Conservation (phyloP, 1,284 basidiomycete species). For the Trametes polyzona region DNA sequence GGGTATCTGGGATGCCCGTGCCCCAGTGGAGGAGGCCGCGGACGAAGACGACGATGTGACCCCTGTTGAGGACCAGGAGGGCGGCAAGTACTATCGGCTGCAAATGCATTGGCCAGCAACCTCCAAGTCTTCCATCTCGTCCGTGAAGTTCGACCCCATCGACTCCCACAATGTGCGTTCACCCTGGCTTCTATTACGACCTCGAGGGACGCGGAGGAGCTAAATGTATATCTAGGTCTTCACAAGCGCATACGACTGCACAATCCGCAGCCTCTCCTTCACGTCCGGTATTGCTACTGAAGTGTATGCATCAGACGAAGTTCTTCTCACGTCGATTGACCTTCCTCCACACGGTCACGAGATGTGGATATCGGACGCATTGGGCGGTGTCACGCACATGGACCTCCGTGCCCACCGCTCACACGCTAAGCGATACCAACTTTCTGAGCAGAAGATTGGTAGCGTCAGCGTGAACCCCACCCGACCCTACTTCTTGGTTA, state of each 20-base stretch:
- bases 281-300: constrained; percentile 69
- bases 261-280: constrained; percentile 71
- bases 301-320: constrained; percentile 61
- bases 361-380: constrained; percentile 78
- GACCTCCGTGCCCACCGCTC: constrained; percentile 68
- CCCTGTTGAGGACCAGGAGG: constrained; percentile 47
- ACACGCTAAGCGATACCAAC: constrained; percentile 59
- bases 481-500: constrained; percentile 65
- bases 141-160: constrained; percentile 72
- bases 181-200: not conserved
- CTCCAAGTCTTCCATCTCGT: constrained; percentile 75
- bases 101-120: constrained; percentile 83
- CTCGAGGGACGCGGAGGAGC: not conserved
- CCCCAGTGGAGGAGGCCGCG: constrained; percentile 58
- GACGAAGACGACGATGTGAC: constrained; percentile 64
- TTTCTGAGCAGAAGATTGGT: constrained; percentile 76
- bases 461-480: constrained; percentile 76
- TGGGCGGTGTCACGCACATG: constrained; percentile 70
- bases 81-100: constrained; percentile 78
- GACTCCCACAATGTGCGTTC: constrained; percentile 67
- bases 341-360: constrained; percentile 67
- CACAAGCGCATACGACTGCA: constrained; percentile 80
- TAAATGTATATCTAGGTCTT: constrained; percentile 65
- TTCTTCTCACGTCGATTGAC: constrained; percentile 69
- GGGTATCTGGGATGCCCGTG: constrained; percentile 82